phyloP scores from a whole-genome alignment of 495 filamentous ascomycete species.

The Trichoderma gamsii region DNA sequence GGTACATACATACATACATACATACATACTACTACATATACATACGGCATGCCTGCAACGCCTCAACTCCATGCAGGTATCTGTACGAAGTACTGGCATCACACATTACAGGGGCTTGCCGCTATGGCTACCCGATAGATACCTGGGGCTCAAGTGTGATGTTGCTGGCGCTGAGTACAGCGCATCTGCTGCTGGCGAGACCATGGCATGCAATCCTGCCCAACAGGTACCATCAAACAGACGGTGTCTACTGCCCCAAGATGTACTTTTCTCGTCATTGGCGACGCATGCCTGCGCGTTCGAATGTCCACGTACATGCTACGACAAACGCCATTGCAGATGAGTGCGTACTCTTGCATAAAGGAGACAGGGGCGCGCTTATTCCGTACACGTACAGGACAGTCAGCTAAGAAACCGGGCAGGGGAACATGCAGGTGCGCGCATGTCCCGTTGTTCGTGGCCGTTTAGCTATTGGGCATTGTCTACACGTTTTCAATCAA shows the following conservation, averaged over 20 bases:
- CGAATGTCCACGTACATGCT: background rate
- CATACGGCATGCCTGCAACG: background rate
- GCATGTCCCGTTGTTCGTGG: background rate
- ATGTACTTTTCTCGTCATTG: background rate
- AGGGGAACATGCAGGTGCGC: background rate
- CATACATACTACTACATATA: background rate
- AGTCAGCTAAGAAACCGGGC: background rate
- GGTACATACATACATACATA: background rate
- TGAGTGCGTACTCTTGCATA: background rate
- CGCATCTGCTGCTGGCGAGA: background rate
- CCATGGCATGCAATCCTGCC: background rate
- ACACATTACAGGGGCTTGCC: background rate
- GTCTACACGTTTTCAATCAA: background rate
- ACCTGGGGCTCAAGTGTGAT: background rate
- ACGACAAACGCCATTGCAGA: background rate
- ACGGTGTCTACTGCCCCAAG: background rate
- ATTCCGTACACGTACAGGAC: background rate
- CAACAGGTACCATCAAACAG: background rate
- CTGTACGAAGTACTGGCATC: background rate
- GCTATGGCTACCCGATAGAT: background rate
- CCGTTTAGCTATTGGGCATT: background rate
- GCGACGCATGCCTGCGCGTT: background rate
- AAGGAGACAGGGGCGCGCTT: constrained; percentile 5
- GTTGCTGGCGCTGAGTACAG: background rate
- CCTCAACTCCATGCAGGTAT: background rate